Evolutionary conservation across 1,284 basidiomycete genomes (phyloP), one percentile per base, ranked within the genome.

Genomic region (Mycena citricolor): DNA sequence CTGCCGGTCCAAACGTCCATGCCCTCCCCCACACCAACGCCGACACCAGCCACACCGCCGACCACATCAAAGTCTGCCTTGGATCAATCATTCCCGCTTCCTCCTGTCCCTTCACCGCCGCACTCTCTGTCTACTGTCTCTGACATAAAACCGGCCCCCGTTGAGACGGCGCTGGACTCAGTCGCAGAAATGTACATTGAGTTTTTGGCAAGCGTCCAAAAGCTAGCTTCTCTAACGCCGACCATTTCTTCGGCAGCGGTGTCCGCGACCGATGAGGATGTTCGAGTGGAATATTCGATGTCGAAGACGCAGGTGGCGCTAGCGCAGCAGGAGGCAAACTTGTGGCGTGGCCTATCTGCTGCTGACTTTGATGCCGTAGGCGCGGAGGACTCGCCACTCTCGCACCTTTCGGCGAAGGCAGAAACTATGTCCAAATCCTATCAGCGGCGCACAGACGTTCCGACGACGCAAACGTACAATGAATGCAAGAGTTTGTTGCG

Each of bases 261-360:
- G 2, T 21, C 31, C 52, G 47, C 57, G 17, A 54, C 50, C 7
- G 51, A 57, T 22, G 66, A 70, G 30, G 73, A 74, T 13, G 60
- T 59, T 8, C 64, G 62, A 14, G 60, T 65, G 20, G 75, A 77
- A 39, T 67, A 75, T 33, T 68, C 69, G 6, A 75, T 85, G 70
- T 83, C 83, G 26, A 86, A 80, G 61, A 69, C 68, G 2, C 86
- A 90, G 54, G 60, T 74, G 22, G 72, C 77, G 46, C 71, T 89
- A 31, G 74, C 73, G 1, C 44, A 73, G 4, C 79, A 84, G 36
- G 86, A 90, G 60, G 77, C 76, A 24, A 61, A 63, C 38, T 60
- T 90, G 33, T 90, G 87, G 87, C 58, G 71, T 4, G 54, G 67
- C 4, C 59, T 85, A 13, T 56, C 56, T 26, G 49, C 45, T 24